Base-by-base conservation (phyloP, 148 eudicot species). In the Cornus florida region DNA sequence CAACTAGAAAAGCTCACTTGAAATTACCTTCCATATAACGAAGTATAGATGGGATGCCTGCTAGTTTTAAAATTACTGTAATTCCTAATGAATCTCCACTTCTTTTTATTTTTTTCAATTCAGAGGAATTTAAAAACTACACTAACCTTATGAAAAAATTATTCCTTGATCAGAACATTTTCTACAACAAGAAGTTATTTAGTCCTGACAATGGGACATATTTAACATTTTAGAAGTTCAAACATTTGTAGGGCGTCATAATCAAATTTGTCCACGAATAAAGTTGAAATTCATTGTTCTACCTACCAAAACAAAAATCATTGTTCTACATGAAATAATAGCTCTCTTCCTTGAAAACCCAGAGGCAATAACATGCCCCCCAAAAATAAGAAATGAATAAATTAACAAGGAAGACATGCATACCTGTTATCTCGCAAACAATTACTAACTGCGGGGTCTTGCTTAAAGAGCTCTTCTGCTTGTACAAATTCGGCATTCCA, bases 401-500 rank as follows among this genome's bases (percentile, higher is more conserved):
- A 59, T 39, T 67, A 14, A 68, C 43, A 7, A 19, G 1, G 77
- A 81, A 69, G 67, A 79, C 23, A 60, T 20, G 28, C 48, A 73
- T 85, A 97, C 99, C 98, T 87, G 77, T 94, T 97, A 87, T 97
- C 91, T 67, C 93, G 90, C 85, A 97, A 84, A 81, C 98, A 97
- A 86, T 94, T 97, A 83, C 88, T 91, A 73, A 74, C 86, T 76
- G 91, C 50, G 16, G 71, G 33, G 57, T 93, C 89, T 88, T 94
- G 94, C 89, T 83, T 97, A 72, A 86, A 94, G 72, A 97, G 98
- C 84, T 91, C 97, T 84, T 92, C 97, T 71, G 99, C 92, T 82
- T 97, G 99, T 81, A 94, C 87, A 88, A 85, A 97, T 78, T 97
- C 99, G 56, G 92, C 89, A 90, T 97, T 97, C 97, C 98, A 94